Evolutionary conservation across 495 filamentous ascomycete species (phyloP).

Genomic region (Polyplosphaeria fusca): DNA sequence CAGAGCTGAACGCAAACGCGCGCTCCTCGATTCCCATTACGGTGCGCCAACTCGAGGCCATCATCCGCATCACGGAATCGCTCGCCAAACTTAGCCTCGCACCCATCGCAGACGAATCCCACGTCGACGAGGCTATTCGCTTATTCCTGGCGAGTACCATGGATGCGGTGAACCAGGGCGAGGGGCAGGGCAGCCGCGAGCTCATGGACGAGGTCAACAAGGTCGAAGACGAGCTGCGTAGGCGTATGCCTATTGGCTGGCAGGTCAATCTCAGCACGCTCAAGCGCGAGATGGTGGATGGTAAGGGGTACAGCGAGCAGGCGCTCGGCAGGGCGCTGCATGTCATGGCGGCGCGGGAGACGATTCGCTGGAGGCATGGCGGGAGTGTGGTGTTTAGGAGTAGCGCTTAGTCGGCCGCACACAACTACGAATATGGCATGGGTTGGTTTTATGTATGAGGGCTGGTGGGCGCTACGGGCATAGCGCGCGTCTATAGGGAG

Average conservation of each 20-base stretch:
- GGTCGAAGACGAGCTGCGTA: conserved; percentile 86
- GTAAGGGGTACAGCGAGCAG: conserved; percentile 80
- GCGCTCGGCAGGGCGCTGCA: conserved; percentile 79
- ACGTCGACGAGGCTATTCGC: conserved; percentile 97
- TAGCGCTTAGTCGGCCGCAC: conserved; percentile 47
- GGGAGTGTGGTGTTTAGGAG: conserved; percentile 85
- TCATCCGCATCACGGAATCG: conserved; percentile 94
- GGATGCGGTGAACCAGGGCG: conserved; percentile 92
- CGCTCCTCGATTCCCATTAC: conserved; percentile 96
- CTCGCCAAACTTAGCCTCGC: conserved; percentile 87
- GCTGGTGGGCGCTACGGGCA: too few relatives aligned
- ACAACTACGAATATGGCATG: too few relatives aligned
- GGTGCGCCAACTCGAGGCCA: conserved; percentile 92
- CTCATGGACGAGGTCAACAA: conserved; percentile 83
- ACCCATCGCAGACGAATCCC: conserved; percentile 78
- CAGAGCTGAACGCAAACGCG: conserved; percentile 79
- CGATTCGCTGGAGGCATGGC: conserved; percentile 84
- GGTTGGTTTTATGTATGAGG: too few relatives aligned
- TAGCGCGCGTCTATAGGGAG: too few relatives aligned
- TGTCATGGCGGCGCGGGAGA: conserved; percentile 83
- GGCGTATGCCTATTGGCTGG: conserved; percentile 90
- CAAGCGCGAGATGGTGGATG: conserved; percentile 84
- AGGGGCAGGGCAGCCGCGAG: conserved; percentile 75
- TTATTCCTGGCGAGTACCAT: conserved; percentile 96
- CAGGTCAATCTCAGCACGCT: conserved; percentile 84